Base-by-base conservation (phyloP, 192 early-diverging fungal genomes). In the Coemansia sp. region DNA sequence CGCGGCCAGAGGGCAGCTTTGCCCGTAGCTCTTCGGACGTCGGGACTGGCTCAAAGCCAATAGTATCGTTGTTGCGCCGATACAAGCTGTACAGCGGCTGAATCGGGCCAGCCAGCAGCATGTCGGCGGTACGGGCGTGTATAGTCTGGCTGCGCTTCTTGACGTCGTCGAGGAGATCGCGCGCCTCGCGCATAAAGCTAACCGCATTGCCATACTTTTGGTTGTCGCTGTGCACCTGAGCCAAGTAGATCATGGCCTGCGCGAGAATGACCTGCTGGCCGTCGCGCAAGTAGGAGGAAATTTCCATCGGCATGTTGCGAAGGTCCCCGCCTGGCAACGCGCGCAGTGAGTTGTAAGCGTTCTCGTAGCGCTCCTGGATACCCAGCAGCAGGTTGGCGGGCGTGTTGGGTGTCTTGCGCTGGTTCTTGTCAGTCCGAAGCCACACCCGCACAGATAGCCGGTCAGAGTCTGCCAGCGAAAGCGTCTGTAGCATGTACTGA, bases 191-290 rank as follows among this genome's bases (percentile, higher is more conserved):
- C 70, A 84, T 84, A 64, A 84, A 84, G 39, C 78, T 75, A 22
- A 84, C 83, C 1, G 82, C 82, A 40, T 74, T 74, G 41, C 82
- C 82, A 12, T 68, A 84, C 66, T 77, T 76, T 69, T 80, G 78
- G 60, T 71, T 77, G 66, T 84, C 78, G 69, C 74, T 80, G 63
- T 84, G 72, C 5, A 80, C 82, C 57, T 80, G 77, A 0, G 82
- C 82, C 52, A 84, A 49, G 53, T 84, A 84, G 7, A 84, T 66
- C 82, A 84, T 79, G 5, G 82, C 82, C 64, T 84, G 82, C 6
- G 82, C 82, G 39, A 80, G 50, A n/a, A 80, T 80, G 18, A 80
- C 73, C 36, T 68, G 67, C 58, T 84, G 82, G n/a, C 82, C 78
- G 40, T 84, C 82, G 47, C 72, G 74, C 78, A 84, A 77, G 62